phyloP scores from a whole-genome alignment of 495 filamentous ascomycete species.

The Penicillium malachiteum region DNA sequence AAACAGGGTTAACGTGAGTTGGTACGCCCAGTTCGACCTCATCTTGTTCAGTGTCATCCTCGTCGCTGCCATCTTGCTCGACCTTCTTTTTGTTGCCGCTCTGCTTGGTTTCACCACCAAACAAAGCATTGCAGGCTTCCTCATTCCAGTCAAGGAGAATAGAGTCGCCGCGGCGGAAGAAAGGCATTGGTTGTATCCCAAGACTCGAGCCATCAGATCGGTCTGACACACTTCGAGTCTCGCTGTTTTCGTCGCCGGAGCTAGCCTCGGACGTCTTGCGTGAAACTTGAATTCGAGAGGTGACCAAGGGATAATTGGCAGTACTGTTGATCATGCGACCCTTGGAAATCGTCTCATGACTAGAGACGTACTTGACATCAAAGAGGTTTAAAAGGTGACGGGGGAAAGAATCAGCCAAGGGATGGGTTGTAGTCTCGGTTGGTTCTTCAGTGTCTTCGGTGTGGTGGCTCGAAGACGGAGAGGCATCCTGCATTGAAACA shows the following conservation, averaged over 20 bases:
- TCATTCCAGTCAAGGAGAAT: slow-evolving; percentile 82
- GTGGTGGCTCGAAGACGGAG: slow-evolving; percentile 26
- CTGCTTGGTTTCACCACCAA: slow-evolving; percentile 45
- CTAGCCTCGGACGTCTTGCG: slow-evolving; percentile 11
- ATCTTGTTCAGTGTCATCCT: slow-evolving; percentile 44
- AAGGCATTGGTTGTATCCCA: slow-evolving; percentile 36
- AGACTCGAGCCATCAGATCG: slow-evolving; percentile 8
- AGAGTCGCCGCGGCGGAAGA: slow-evolving; percentile 75
- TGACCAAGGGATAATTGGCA: slow-evolving; percentile 55
- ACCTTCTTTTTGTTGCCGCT: no score
- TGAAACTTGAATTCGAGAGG: slow-evolving; percentile 38
- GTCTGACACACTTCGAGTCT: slow-evolving; percentile 12
- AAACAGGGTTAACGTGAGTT: slow-evolving; percentile 52
- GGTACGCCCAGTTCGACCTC: slow-evolving; percentile 50
- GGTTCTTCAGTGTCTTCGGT: slow-evolving; percentile 6
- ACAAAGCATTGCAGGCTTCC: slow-evolving; percentile 65
- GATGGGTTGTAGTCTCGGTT: slow-evolving; percentile 13
- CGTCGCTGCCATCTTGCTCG: slow-evolving; percentile 5
- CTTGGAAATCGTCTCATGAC: slow-evolving; percentile 55
- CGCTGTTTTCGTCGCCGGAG: slow-evolving; percentile 19
- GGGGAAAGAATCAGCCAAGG: slow-evolving; percentile 49
- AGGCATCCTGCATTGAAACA: slow-evolving; percentile 74
- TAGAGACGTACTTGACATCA: slow-evolving; percentile 42
- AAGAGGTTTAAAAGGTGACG: slow-evolving; percentile 67
- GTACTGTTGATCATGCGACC: slow-evolving; percentile 61